Evolutionary conservation across 495 filamentous ascomycete genomes (phyloP).

Genomic region (Lasiosphaeris hirsuta): DNA sequence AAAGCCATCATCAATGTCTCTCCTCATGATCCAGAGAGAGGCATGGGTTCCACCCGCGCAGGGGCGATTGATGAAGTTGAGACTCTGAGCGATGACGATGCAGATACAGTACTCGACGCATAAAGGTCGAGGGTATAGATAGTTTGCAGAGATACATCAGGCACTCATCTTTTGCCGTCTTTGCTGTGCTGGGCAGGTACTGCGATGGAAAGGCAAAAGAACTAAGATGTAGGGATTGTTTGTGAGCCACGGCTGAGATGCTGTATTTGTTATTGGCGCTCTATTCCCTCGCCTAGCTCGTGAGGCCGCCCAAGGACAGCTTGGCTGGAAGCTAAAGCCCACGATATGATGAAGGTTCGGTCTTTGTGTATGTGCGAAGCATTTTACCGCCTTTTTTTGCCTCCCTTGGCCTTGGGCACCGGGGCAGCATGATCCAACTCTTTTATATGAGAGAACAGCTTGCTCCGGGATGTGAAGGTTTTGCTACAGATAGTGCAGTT

Average conservation of each 20-base stretch:
- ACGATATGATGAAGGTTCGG: slow-evolving; percentile 10
- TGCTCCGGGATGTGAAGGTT: slow-evolving; percentile 64
- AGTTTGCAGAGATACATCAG: not conserved
- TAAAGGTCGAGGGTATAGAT: slow-evolving; percentile 17
- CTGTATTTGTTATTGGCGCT: too few species aligned
- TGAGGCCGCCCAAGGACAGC: not conserved
- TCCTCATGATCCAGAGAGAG: slow-evolving; percentile 58
- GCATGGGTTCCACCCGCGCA: slow-evolving; percentile 54
- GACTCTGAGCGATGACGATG: slow-evolving; percentile 60
- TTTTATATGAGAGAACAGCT: slow-evolving; percentile 73
- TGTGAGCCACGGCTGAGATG: too few species aligned
- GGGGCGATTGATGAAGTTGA: slow-evolving; percentile 89
- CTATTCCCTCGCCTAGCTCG: too few species aligned
- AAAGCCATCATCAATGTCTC: slow-evolving; percentile 83
- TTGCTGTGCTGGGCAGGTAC: too few species aligned
- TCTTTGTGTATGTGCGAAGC: slow-evolving; percentile 8
- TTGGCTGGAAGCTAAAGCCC: not conserved
- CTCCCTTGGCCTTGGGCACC: slow-evolving; percentile 15
- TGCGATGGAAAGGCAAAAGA: too few species aligned
- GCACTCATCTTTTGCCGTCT: not conserved
- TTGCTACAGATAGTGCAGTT: slow-evolving; percentile 62
- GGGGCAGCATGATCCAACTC: slow-evolving; percentile 39
- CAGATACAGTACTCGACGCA: slow-evolving; percentile 40
- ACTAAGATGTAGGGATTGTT: too few species aligned
- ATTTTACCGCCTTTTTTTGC: slow-evolving; percentile 12